These are phyloP conservation scores for Venustampulla echinocandica DNA, from an alignment of 495 filamentous ascomycete species.

Conservation along the genomic window DNA sequence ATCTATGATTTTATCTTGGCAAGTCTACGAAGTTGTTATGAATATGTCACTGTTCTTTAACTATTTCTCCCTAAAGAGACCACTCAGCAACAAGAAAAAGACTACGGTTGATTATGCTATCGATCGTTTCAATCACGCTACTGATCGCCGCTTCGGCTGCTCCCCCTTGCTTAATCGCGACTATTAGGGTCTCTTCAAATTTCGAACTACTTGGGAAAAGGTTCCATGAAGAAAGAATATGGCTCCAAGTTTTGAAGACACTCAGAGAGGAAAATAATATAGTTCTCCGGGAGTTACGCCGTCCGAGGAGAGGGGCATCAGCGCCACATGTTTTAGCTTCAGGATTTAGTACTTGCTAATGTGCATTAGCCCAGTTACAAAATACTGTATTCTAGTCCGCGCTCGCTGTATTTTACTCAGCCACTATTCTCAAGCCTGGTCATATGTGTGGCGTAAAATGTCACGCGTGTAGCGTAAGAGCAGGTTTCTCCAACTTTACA, in stretches of 20 bases:
- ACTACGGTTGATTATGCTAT: too few species aligned
- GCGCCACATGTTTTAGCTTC: conserved; percentile 5
- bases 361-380: conserved; percentile 7
- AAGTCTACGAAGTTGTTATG: conserved; percentile 7
- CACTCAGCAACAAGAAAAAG: conserved; percentile 7
- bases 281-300: conserved; percentile 1
- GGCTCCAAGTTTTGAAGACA: too few species aligned
- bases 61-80: conserved; percentile 6
- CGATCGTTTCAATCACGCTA: too few species aligned
- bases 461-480: too few species aligned
- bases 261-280: too few species aligned
- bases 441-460: too few species aligned
- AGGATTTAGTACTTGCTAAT: too few species aligned
- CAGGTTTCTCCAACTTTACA: too few species aligned
- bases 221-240: too few species aligned
- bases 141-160: conserved; percentile 5
- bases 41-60: conserved; percentile 7
- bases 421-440: conserved; percentile 4
- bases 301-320: conserved; percentile 2
- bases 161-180: conserved; percentile 7
- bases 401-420: conserved; percentile 10
- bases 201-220: conserved; percentile 3
- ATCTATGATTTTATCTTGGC: neutral
- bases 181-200: conserved; percentile 9
- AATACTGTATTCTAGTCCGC: conserved; percentile 4